Base-by-base conservation (phyloP, 208 protist species). In the Borovskyia barvae region DNA sequence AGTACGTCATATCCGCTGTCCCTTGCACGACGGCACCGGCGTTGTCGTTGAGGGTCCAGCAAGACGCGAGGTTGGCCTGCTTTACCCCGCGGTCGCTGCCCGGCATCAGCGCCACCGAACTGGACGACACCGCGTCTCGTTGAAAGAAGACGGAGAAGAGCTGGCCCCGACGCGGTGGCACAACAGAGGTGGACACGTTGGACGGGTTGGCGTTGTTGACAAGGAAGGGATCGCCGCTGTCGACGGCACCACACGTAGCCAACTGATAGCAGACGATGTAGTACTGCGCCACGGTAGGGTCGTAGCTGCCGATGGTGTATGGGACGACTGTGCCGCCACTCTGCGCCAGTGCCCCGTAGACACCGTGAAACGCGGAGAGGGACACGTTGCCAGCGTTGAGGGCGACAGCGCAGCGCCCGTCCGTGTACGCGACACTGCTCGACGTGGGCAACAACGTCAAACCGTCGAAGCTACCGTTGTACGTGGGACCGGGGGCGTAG, bases 191-290 rank as follows among this genome's bases (percentile, higher is more conserved):
- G 36, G 39, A 42, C 45, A 73, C 72, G 20, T 30, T 66, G 1
- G 65, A 46, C 37, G 90, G 90, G 69, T 96, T 96, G 39, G 74
- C 61, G 19, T 55, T 72, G 48, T 59, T 35, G 9, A 93, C 80
- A 12, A 36, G 57, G 29, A 92, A 15, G 29, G 77, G 68, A 15
- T 25, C 20, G 22, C 82, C 80, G 5, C 83, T 76, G 60, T 93
- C 90, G n/a, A 73, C 70, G 30, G 90, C 76, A 22, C 72, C 72
- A 46, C 90, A 96, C 41, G 61, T 69, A 9, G 74, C 58, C 15
- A 80, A 54, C 26, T 72, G 62, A 54, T 96, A 96, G 64, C 90
- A 96, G 33, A 66, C 52, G 26, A 93, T 62, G 73, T 85, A 67
- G 61, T 57, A 66, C 45, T 70, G 56, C 4, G 65, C 41, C 36